Evolutionary conservation across 2,329 filamentous ascomycete species (phyloP), one percentile per base, ranked within the genome.

Genomic region (Diplodia scrobiculata): DNA sequence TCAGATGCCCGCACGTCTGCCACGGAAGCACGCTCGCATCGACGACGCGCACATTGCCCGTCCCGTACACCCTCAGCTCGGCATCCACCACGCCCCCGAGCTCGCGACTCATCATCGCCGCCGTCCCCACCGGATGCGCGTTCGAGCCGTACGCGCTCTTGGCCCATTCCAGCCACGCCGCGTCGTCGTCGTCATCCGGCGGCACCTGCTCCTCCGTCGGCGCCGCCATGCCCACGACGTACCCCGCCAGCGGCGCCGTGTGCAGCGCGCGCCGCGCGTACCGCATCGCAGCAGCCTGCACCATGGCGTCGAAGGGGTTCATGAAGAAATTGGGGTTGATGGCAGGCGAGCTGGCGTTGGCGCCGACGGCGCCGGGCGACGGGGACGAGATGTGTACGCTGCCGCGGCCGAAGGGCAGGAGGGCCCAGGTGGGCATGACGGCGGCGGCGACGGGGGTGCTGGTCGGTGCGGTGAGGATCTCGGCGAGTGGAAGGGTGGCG

Each of bases 321-420:
- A 77, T 74, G 69, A 81, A 77, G 69, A 79, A 81, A 59, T 77
- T 77, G 1, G 79, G 79, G 65, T 82, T 72, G 69, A 82, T 78
- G 17, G 48, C 60, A 0, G 81, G 80, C 6, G 29, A 45, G 19
- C 13, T 27, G 53, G 64, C 34, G 36, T 55, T 65, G 38, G 36
- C 32, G 51, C 21, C 32, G 19, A 73, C 68, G 41, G 76, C 67
- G 21, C 74, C 71, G 2, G 76, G 74, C 19, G 78, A 72, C 9
- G 72, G 34, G 0, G 72, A 70, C 14, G 68, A 67, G 51, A 78
- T 73, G 66, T 77, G 76, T 11, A 78, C 68, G 38, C 65, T 70
- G 45, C 77, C 77, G 17, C 72, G 72, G 10, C 74, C 76, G 64
- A 78, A 73, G 1, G 76, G 76, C 1, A 77, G 68, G 11, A 77